Conservation (phyloP, 352 stramenopile genomes). For the Elongisporangium anandrum region DNA sequence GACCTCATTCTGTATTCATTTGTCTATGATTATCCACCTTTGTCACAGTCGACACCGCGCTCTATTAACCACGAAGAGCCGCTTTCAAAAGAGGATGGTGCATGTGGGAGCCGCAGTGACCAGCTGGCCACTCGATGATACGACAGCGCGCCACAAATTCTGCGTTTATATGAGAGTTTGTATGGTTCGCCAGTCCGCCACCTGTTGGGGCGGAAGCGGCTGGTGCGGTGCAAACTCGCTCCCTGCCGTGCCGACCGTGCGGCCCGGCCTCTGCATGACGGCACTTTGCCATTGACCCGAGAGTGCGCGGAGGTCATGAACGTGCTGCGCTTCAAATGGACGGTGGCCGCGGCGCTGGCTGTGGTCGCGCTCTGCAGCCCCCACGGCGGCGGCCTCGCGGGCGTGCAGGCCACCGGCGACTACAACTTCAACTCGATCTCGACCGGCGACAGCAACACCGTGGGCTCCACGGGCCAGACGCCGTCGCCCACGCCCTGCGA, state of each 20-base stretch:
- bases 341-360: neutral
- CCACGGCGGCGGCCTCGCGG: neutral
- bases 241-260: neutral
- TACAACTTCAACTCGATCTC: neutral
- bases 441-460: neutral
- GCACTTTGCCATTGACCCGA: neutral
- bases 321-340: neutral
- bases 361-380: neutral
- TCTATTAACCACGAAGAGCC: neutral
- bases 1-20: neutral
- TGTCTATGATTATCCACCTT: neutral
- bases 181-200: neutral
- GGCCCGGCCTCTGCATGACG: neutral
- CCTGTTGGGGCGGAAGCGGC: neutral
- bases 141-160: neutral
- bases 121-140: neutral
- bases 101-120: neutral
- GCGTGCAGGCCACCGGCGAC: neutral
- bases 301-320: neutral
- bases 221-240: neutral
- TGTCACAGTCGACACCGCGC: neutral
- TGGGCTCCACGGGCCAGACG: neutral
- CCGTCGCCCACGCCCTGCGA: neutral
- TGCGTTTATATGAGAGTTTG: neutral
- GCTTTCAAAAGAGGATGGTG: neutral